A percentile compares a stretch with the other conserved stretches of the same genome.
phyloP scores from a whole-genome alignment of 1,139 yeast genomes.

The Kodamaea plutei region DNA sequence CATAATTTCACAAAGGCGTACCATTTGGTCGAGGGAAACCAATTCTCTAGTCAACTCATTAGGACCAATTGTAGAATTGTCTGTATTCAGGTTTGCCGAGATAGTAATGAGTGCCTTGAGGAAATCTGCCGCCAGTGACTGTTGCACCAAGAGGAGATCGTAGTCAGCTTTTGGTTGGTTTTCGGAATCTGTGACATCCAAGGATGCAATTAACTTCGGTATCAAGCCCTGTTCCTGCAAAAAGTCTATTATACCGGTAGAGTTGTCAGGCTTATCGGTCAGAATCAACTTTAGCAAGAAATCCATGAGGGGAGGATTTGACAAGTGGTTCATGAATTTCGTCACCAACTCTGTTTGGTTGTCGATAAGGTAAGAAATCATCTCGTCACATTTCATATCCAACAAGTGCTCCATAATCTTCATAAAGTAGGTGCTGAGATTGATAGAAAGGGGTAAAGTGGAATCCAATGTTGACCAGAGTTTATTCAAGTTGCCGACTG shows the following conservation, averaged over 20 bases:
- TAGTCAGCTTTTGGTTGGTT: conserved; percentile 21
- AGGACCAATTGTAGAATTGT: conserved; percentile 90
- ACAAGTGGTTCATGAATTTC: conserved; percentile 72
- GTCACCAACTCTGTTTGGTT: conserved; percentile 61
- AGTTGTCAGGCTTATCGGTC: conserved; percentile 72
- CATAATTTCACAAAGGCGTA: conserved; percentile 76
- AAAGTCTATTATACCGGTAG: conserved; percentile 73
- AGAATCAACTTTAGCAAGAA: conserved; percentile 72
- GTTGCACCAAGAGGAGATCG: conserved; percentile 42
- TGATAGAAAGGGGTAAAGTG: conserved; percentile 57
- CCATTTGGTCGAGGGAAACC: conserved; percentile 66
- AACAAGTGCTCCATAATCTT: conserved; percentile 89
- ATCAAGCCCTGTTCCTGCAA: conserved; percentile 63
- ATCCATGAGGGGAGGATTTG: conserved; percentile 84
- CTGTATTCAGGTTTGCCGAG: conserved; percentile 71
- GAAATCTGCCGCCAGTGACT: conserved; percentile 46
- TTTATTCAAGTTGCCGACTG: conserved; percentile 56
- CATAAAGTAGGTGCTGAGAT: conserved; percentile 83
- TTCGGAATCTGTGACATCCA: conserved; percentile 34
- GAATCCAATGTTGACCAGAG: conserved; percentile 77
- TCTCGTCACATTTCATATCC: conserved; percentile 85
- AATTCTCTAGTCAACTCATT: conserved; percentile 90
- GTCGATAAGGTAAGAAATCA: conserved; percentile 64
- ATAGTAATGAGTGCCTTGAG: conserved; percentile 47
- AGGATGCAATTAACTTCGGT: conserved; percentile 52